phyloP scores from a whole-genome alignment of 257 asterid genomes.

The Forsythia viridissima region DNA sequence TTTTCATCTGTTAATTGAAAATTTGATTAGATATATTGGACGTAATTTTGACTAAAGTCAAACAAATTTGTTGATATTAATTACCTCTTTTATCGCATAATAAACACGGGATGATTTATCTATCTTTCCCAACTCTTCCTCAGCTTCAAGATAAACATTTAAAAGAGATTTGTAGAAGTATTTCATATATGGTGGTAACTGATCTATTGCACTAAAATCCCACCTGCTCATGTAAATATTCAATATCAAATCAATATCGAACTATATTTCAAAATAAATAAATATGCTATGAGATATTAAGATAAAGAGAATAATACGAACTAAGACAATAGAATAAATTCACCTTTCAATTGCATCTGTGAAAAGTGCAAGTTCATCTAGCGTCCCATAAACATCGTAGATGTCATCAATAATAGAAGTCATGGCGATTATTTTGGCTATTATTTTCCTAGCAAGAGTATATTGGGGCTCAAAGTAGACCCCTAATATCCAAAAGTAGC shows the following conservation, averaged over 20 bases:
- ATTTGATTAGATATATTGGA: too few relatives aligned
- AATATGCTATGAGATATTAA: not conserved
- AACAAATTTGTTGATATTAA: not conserved
- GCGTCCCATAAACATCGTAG: conserved; percentile 28
- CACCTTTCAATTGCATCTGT: conserved; percentile 29
- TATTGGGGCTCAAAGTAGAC: conserved; percentile 34
- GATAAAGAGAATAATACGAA: not conserved
- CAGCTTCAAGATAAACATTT: conserved; percentile 20
- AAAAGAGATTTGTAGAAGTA: conserved; percentile 7
- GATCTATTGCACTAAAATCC: conserved; percentile 12
- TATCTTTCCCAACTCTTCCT: conserved; percentile 15
- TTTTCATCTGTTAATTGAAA: not conserved
- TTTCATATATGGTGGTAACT: conserved; percentile 26
- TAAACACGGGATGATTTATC: not conserved
- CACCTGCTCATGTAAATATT: conserved; percentile 20
- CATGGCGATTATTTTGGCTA: conserved; percentile 27
- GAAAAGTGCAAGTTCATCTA: conserved; percentile 29
- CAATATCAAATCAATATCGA: not conserved
- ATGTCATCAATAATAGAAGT: conserved; percentile 32
- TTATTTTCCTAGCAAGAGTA: conserved; percentile 4
- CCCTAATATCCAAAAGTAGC: conserved; percentile 32
- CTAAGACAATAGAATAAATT: not conserved
- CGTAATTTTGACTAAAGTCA: too few relatives aligned
- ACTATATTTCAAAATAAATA: not conserved
- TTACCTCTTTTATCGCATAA: conserved; percentile 25